Conservation (phyloP, 2,329 filamentous ascomycete species). For the Scedosporium apiospermum region DNA sequence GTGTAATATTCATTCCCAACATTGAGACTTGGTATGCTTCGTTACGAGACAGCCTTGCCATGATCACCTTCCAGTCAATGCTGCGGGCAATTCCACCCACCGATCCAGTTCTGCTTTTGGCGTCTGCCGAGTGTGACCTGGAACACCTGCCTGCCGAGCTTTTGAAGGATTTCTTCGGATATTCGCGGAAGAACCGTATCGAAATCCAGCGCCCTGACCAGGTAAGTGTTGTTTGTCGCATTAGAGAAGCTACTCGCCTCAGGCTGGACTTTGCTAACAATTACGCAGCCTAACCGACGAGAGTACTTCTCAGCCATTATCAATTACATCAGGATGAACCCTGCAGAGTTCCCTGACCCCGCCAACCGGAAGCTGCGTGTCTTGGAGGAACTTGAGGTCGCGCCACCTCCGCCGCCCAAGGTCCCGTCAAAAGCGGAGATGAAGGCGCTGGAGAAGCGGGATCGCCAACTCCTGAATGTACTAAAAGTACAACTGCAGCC, state of each 20-base stretch:
- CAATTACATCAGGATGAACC: slow-evolving; percentile 67
- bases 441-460: slow-evolving; percentile 69
- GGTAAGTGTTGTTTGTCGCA: slow-evolving; percentile 24
- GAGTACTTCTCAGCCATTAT: slow-evolving; percentile 74
- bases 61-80: slow-evolving; percentile 76
- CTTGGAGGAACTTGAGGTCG: slow-evolving; percentile 66
- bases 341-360: slow-evolving; percentile 79
- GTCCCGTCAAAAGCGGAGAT: slow-evolving; percentile 68
- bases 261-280: neutral
- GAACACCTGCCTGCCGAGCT: slow-evolving; percentile 53
- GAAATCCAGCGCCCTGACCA: slow-evolving; percentile 57
- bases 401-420: slow-evolving; percentile 60
- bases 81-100: slow-evolving; percentile 77
- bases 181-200: slow-evolving; percentile 69
- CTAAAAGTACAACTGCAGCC: slow-evolving; percentile 85
- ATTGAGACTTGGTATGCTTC: slow-evolving; percentile 77
- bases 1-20: slow-evolving; percentile 88
- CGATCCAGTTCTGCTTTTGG: slow-evolving; percentile 80
- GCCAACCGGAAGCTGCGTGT: slow-evolving; percentile 78
- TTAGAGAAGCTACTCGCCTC: neutral
- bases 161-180: slow-evolving; percentile 74
- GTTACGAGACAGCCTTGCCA: slow-evolving; percentile 51
- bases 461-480: slow-evolving; percentile 74
- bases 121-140: slow-evolving; percentile 65
- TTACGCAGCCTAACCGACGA: slow-evolving; percentile 45